Evolutionary conservation across 1,284 basidiomycete genomes (phyloP).

Genomic region (Lignosus rhinocerotis): DNA sequence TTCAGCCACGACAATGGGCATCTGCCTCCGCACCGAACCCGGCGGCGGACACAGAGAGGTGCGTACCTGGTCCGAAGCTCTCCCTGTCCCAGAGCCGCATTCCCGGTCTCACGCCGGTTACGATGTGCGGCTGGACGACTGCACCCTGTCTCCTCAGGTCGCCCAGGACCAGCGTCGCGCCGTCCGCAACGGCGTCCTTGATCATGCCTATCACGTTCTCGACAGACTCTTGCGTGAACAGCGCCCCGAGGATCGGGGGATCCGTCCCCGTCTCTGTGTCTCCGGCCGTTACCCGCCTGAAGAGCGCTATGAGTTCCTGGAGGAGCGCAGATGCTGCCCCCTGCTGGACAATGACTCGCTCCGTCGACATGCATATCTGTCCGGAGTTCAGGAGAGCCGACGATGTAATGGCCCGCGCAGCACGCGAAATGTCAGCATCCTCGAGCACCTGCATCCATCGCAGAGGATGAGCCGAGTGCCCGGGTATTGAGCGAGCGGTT

Average conservation of each 20-base stretch:
- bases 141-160: slow-evolving; percentile 42
- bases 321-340: slow-evolving; percentile 24
- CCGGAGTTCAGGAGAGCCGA: slow-evolving; percentile 65
- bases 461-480: neutral
- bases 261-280: slow-evolving; percentile 26
- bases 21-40: neutral
- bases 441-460: slow-evolving; percentile 46
- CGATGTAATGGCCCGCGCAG: slow-evolving; percentile 55
- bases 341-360: slow-evolving; percentile 62
- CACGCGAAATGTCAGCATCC: slow-evolving; percentile 62
- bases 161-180: slow-evolving; percentile 54
- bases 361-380: slow-evolving; percentile 73
- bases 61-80: slow-evolving; percentile 58
- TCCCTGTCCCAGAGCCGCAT: slow-evolving; percentile 58
- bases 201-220: slow-evolving; percentile 50
- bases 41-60: slow-evolving; percentile 4
- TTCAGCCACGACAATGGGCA: neutral
- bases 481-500: neutral
- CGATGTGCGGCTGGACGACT: slow-evolving; percentile 55
- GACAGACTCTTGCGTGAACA: slow-evolving; percentile 54
- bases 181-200: slow-evolving; percentile 49
- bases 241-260: slow-evolving; percentile 35
- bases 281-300: slow-evolving; percentile 41
- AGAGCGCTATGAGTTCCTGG: slow-evolving; percentile 34
- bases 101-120: slow-evolving; percentile 47